These are phyloP conservation scores for Macrolepiota dolichaula DNA, from an alignment of 768 basidiomycete species.

Conservation along the genomic window DNA sequence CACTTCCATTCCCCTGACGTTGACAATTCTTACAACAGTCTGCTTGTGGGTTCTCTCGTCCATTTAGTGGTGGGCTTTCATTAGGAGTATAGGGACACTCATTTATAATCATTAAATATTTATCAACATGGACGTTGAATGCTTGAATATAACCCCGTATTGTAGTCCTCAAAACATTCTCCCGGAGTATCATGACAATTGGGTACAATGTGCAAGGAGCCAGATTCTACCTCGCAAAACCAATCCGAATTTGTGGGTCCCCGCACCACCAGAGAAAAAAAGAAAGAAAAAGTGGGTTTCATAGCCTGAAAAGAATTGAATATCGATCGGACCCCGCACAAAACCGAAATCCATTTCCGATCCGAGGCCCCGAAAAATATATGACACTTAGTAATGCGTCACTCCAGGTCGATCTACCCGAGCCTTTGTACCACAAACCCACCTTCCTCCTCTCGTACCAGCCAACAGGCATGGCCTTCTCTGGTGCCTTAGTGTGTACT, in stretches of 20 bases:
- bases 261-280: no score
- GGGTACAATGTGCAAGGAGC: no score
- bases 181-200: no score
- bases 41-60: not conserved
- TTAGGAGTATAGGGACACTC: not conserved
- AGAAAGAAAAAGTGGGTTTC: no score
- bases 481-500: conserved; percentile 72
- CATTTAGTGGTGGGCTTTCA: not conserved
- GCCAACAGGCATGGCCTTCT: conserved; percentile 69
- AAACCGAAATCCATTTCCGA: conserved; percentile 5
- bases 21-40: not conserved
- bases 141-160: no score
- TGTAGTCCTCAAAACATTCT: no score
- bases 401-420: not conserved
- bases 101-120: not conserved
- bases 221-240: no score
- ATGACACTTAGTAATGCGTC: conserved; percentile 14
- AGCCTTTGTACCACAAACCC: not conserved
- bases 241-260: no score
- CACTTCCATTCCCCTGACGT: not conserved
- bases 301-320: no score
- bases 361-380: conserved; percentile 8
- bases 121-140: not conserved
- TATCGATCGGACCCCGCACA: not conserved
- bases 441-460: not conserved